Evolutionary conservation across 1,284 basidiomycete genomes (phyloP), one percentile per base, ranked within the genome.

Genomic region (Amylostereum areolatum): DNA sequence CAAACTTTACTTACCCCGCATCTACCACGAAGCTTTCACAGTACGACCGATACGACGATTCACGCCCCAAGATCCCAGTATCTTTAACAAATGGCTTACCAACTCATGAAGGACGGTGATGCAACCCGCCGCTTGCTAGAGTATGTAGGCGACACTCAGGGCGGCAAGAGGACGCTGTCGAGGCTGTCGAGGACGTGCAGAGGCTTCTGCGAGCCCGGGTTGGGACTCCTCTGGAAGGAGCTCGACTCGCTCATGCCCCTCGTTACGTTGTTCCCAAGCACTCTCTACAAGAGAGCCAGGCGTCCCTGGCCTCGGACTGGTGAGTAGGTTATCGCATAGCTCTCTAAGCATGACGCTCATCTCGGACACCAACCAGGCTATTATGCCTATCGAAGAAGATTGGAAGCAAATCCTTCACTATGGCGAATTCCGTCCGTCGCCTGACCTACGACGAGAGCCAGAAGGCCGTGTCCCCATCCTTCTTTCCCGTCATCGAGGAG

Each of bases 141-240:
- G 63, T 72, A 73, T 55, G 80, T 89, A 57, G 69, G 81, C 53
- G 85, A 89, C 46, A 72, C 75, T 3, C 78, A 83, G 2, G 75
- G 73, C 55, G 85, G 85, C 31, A 78, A 74, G 54, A 59, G 62
- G 45, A 45, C 48, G 18, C 45, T 57, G 24, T 57, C 55, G 43
- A 73, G 85, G 59, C 68, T 89, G 54, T 79, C 86, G 46, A 73
- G 86, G 49, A 88, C 86, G 45, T 89, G 86, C 66, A 80, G 74
- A 55, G 78, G 79, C 27, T 69, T 88, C 62, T 78, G 74, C 54
- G 84, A 85, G 55, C 83, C 84, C n/a, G 80, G 82, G n/a, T 62
- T 89, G 52, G 70, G 82, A 61, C 66, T 81, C 44, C 70, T 89
- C 31, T 89, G 86, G 86, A 79, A 74, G 61, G 86, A 89, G 59